Base-by-base conservation (phyloP, 129 eudicot species). In the Tagetes patula region DNA sequence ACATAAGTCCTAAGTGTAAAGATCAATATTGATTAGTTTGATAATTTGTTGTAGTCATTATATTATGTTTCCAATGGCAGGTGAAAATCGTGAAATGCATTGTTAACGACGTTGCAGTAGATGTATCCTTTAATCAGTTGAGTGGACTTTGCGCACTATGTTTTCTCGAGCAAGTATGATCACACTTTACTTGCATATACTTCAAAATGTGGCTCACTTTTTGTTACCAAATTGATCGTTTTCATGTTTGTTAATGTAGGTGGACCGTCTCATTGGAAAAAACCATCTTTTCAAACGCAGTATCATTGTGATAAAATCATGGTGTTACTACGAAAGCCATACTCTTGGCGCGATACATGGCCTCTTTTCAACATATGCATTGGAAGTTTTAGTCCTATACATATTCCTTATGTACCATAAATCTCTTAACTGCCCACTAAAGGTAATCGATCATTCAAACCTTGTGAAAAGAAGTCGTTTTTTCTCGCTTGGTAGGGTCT, bases 261-360 rank as follows among this genome's bases (percentile, higher is more conserved):
- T 88, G 14, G 99, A 95, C 82, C 94, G 82, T 50, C 58, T 83
- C 64, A 81, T 91, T 7, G 94, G 82, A 8, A 88, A 80, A 73
- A 82, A 88, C 53, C 96, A 95, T 84, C 81, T 95, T 27, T 95
- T 90, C 33, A 95, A 95, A 42, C 96, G 93, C 5, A 91, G 99
- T 78, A 87, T 95, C 13, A 83, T 91, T 56, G 56, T 95, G 73
- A 78, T 95, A 67, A 95, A 95, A 65, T 78, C 97, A 20, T 95
- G 99, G 99, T 88, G 97, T 85, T 88, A 82, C 65, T 88, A 90
- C 11, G 99, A 95, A 70, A 90, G 97, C 48, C 91, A 82, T 36
- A 73, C 91, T 53, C 84, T 86, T 33, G 99, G 99, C 4, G 91
- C 95, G n/a, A 83, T 59, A 56, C 79, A 88, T 95, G 97, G 99